Conservation (phyloP, 768 basidiomycete species). For the Russula abietina region DNA sequence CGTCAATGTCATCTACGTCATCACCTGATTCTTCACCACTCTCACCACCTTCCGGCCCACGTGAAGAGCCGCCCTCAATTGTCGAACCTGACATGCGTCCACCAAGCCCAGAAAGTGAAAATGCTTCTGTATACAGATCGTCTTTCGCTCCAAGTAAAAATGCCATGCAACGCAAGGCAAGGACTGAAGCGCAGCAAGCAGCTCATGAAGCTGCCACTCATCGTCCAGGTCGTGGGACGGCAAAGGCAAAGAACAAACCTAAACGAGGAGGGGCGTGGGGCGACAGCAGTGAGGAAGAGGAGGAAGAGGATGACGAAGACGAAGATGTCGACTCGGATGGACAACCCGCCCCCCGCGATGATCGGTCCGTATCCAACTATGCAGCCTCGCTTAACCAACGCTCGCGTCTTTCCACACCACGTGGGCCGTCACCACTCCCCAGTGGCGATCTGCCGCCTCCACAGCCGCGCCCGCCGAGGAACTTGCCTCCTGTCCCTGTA, state of each 20-base stretch:
- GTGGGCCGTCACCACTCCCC: constrained; percentile 20
- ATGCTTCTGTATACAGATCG: constrained; percentile 53
- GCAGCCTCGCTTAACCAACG: constrained; percentile 19
- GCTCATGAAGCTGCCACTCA: constrained; percentile 73
- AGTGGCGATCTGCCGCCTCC: constrained; percentile 6
- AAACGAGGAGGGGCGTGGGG: constrained; percentile 43
- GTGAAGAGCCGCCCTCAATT: constrained; percentile 28
- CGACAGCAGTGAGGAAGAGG: constrained; percentile 73
- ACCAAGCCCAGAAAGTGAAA: constrained; percentile 26
- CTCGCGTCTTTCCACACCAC: constrained; percentile 13
- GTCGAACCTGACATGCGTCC: constrained; percentile 29
- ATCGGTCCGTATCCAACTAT: constrained; percentile 23
- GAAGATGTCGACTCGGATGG: constrained; percentile 60
- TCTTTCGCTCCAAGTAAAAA: constrained; percentile 85
- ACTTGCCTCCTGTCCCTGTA: constrained; percentile 26
- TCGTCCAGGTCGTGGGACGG: constrained; percentile 59
- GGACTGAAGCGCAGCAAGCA: constrained; percentile 75
- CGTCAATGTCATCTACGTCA: constrained; percentile 26
- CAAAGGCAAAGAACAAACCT: constrained; percentile 39
- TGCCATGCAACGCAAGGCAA: constrained; percentile 80
- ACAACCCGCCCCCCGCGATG: constrained; percentile 31
- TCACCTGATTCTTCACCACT: constrained; percentile 29
- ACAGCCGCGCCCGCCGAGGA: constrained; percentile 24
- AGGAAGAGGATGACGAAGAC: constrained; percentile 62
- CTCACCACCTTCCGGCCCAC: constrained; percentile 30